Conservation (phyloP, 331 rosid genomes). For the Rhamnella rubrinervis region DNA sequence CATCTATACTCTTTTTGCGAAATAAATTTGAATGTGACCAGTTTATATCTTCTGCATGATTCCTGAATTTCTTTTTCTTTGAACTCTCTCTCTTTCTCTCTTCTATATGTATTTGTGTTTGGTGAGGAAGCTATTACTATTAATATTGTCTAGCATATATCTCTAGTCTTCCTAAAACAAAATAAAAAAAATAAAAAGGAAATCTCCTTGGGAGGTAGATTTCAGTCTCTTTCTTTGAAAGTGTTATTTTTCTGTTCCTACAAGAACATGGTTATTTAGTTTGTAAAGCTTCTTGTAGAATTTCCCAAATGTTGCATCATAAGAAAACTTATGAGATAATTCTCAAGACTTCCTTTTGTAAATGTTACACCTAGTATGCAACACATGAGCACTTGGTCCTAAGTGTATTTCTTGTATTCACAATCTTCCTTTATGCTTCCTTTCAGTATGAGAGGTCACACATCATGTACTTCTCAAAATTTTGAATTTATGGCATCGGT, state of each 20-base stretch:
- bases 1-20: no score
- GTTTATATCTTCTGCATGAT: no score
- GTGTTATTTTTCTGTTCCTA: no score
- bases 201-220: not conserved
- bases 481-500: not conserved
- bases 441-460: constrained; percentile 1
- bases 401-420: not conserved
- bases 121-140: not conserved
- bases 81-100: not conserved
- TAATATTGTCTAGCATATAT: not conserved
- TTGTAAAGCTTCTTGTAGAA: not conserved
- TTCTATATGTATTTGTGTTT: not conserved
- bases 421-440: not conserved
- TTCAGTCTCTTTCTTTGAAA: not conserved
- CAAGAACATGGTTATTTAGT: not conserved
- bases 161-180: not conserved
- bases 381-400: not conserved
- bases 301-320: not conserved
- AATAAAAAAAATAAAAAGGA: not conserved
- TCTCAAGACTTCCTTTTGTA: not conserved
- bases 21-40: no score
- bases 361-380: no score
- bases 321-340: not conserved
- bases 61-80: no score
- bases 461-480: not conserved